Evolutionary conservation across 805 yeast genomes (phyloP).

Genomic region (Jamesozyma lodderae): DNA sequence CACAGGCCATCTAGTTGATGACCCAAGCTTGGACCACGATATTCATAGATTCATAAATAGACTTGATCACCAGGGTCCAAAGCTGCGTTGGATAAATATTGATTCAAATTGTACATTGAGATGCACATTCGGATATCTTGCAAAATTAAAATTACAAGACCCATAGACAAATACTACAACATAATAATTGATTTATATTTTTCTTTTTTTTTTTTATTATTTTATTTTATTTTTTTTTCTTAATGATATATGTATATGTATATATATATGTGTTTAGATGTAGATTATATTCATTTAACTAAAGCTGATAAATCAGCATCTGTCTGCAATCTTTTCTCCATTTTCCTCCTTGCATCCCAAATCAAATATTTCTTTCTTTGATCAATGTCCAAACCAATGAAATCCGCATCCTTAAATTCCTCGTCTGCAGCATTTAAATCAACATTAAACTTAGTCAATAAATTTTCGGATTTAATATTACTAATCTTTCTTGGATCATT

Average conservation of each 20-base stretch:
- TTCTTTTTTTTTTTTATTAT: no score
- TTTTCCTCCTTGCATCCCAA: slow-evolving; percentile 49
- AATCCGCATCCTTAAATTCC: slow-evolving; percentile 11
- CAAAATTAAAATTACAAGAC: no score
- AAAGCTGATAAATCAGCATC: slow-evolving; percentile 9
- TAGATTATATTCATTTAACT: not conserved
- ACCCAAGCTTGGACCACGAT: no score
- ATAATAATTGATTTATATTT: no score
- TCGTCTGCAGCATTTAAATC: slow-evolving; percentile 16
- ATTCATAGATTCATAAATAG: no score
- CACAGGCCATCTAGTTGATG: no score
- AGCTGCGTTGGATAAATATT: no score
- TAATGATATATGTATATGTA: not conserved
- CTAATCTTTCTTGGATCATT: slow-evolving; percentile 25
- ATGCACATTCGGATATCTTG: no score
- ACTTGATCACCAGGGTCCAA: no score
- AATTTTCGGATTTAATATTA: slow-evolving; percentile 27
- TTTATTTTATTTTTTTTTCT: not conserved
- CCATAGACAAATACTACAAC: no score
- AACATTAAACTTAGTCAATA: slow-evolving; percentile 22
- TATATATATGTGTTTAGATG: not conserved
- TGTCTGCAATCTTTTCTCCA: slow-evolving; percentile 29
- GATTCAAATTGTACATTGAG: no score
- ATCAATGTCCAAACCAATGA: slow-evolving; percentile 16
- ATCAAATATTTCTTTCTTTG: slow-evolving; percentile 38